These are phyloP conservation scores for Salix exigua DNA, from an alignment of 345 rosid genomes.

Conservation along the genomic window DNA sequence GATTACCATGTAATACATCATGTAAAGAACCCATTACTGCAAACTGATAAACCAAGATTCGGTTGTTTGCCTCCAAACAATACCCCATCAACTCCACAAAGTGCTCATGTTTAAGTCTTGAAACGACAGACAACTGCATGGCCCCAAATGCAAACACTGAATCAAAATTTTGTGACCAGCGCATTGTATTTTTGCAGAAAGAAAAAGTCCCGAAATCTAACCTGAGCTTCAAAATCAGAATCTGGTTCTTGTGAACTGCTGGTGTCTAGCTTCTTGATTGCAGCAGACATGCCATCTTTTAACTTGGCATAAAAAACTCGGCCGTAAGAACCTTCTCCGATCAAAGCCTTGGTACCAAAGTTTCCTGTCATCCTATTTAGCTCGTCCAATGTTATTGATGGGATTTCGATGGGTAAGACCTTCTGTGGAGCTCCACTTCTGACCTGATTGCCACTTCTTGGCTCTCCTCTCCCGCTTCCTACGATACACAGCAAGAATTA, in stretches of 20 bases:
- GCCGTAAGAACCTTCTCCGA: constrained; percentile 98
- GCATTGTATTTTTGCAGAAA: not conserved
- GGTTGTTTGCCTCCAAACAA: constrained; percentile 67
- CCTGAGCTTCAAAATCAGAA: constrained; percentile 83
- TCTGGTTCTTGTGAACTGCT: constrained; percentile 76
- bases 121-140: constrained; percentile 71
- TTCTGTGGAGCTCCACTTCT: constrained; percentile 76
- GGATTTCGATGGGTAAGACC: constrained; percentile 72
- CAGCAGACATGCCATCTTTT: constrained; percentile 46
- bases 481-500: not conserved
- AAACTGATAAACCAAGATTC: constrained; percentile 67
- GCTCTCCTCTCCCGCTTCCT: constrained; percentile 75
- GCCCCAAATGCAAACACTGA: not conserved
- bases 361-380: constrained; percentile 56
- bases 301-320: constrained; percentile 74
- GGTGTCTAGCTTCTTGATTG: constrained; percentile 87
- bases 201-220: constrained; percentile 1
- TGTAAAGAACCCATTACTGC: constrained; percentile 89
- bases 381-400: constrained; percentile 61
- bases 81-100: constrained; percentile 85
- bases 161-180: not conserved
- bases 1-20: constrained; percentile 79
- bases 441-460: constrained; percentile 41
- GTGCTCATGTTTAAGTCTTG: constrained; percentile 81
- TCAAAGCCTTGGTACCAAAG: constrained; percentile 77